Percentiles rank a stretch among this genome's conserved stretches.
Evolutionary conservation across 306 rosid genomes (phyloP).

Genomic region (Parietaria judaica): DNA sequence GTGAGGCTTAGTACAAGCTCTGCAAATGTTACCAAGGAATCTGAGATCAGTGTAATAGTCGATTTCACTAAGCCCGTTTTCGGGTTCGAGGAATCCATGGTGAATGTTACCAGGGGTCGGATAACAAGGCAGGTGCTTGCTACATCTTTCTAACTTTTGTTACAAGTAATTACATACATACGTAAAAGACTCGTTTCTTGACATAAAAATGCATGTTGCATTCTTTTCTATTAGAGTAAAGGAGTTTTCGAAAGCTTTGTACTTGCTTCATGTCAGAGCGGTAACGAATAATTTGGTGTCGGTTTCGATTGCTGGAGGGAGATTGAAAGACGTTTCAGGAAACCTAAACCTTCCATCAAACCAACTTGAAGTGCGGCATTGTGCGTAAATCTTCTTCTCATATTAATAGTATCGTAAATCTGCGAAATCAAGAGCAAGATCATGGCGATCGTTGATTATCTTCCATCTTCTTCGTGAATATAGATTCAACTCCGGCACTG

Average conservation of each 20-base stretch:
- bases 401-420: neutral
- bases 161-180: neutral
- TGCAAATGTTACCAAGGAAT: conserved; percentile 34
- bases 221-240: conserved; percentile 30
- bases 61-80: conserved; percentile 72
- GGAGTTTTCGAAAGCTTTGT: conserved; percentile 59
- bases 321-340: conserved; percentile 58
- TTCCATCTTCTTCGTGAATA: neutral
- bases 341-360: conserved; percentile 61
- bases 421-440: neutral
- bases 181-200: neutral
- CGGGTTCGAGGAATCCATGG: conserved; percentile 45
- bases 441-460: neutral
- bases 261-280: conserved; percentile 42
- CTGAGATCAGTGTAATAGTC: conserved; percentile 33
- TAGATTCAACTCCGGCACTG: conserved; percentile 44
- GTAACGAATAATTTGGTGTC: conserved; percentile 30
- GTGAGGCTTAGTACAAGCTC: conserved; percentile 48
- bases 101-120: conserved; percentile 45
- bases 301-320: conserved; percentile 52
- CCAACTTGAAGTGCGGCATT: conserved; percentile 46
- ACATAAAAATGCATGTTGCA: conserved; percentile 1
- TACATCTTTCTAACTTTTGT: conserved; percentile 13
- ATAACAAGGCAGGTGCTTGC: conserved; percentile 52
- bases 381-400: conserved; percentile 25